Base-by-base conservation (phyloP, 169 alveolate species). In the Cryptosporidium canis region DNA sequence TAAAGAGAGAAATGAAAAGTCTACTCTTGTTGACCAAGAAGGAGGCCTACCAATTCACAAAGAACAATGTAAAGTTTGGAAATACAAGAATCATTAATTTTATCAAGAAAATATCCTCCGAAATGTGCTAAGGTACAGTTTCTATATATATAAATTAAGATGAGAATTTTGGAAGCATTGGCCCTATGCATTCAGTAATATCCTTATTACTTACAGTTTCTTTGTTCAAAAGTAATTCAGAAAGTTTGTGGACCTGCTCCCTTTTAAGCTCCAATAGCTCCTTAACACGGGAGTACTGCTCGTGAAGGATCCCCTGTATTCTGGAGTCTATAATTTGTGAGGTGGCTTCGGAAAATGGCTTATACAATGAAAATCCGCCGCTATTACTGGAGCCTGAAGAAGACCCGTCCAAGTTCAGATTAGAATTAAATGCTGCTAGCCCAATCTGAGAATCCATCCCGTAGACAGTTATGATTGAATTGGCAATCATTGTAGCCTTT, bases 361-460 rank as follows among this genome's bases (percentile, higher is more conserved):
- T 91, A 83, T 95, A 95, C 70, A 95, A 93, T 92, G 93, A 92
- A 90, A 35, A 92, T 95, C 31, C 92, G 66, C 51, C 68, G 41
- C 18, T 3, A 63, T 35, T 56, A 51, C 39, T 31, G 11, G 29
- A 21, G 35, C 24, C 8, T 14, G 27, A 8, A 37, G 35, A 27
- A 41, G 64, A 2, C 11, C 33, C 84, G 37, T 51, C 72, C 21
- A 64, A 21, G 14, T 31, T 41, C 67, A 24, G 12, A 35, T 35
- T 56, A 8, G 24, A n/a, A 51, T 31, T 45, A 63, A 24, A 56
- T 21, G 64, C 55, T 43, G 67, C 84, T 85, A 47, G 51, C 27
- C 98, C 98, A 5, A 96, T 55, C 44, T 93, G 94, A 6, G 91
- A 56, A 67, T 93, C 94, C 98, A 96, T 95, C 18, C 98, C 98